Evolutionary conservation across 2,329 filamentous ascomycete species (phyloP), one percentile per base, ranked within the genome.

Genomic region (Zasmidium angulare): DNA sequence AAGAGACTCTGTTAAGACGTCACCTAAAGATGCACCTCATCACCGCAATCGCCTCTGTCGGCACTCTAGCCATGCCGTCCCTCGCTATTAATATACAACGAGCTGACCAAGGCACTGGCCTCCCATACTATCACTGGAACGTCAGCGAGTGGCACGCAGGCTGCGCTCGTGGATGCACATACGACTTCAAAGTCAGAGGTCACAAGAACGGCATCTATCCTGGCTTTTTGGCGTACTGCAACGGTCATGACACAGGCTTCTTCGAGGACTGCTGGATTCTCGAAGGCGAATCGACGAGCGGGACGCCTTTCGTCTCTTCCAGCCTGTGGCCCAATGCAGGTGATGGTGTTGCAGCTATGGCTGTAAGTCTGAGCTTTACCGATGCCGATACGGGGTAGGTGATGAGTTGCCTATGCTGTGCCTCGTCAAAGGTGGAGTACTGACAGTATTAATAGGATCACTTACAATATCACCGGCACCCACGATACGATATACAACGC

Each of bases 181-280:
- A 62, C 60, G 36, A 59, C 53, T 62, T 62, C 60, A 62, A 62
- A 53, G 50, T 62, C 17, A 58, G 55, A 17, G 59, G 55, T 1
- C 12, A 20, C 22, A 46, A 26, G 9, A 21, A 24, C 26, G n/a
- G 20, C 2, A 12, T 24, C 12, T 51, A 54, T 43, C 56, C 59
- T 26, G 53, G 60, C 24, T 62, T 62, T 53, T 49, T 53, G 19
- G 60, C 60, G 9, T 56, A 62, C 56, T 62, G 60, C 51, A 11
- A 1, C 36, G 60, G 60, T 29, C 1, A 21, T 17, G 60, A 62
- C 29, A 57, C 53, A 12, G 60, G 60, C 29, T 62, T 53, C 60
- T 62, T 53, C 53, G n/a, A 23, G 24, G 14, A 36, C 21, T 62
- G 60, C 53, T 7, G 57, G 40, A 40, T 62, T 7, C 56, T 62